These are phyloP conservation scores for Schizochytrium sp. DNA, from an alignment of 108 stramenopile genomes.

Conservation along the genomic window DNA sequence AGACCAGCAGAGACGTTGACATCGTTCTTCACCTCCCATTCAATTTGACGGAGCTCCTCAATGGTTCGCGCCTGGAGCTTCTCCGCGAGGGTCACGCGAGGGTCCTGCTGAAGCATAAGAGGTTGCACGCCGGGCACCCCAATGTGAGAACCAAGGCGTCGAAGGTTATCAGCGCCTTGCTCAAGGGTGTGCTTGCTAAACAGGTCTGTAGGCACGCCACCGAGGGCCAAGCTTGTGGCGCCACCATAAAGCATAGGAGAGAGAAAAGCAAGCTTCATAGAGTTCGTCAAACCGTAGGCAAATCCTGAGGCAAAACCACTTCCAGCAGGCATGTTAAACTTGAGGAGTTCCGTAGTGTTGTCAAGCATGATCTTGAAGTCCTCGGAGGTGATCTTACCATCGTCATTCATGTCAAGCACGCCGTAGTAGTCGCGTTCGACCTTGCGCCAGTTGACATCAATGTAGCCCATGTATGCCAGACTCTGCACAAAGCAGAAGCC, in stretches of 20 bases:
- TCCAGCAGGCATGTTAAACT: slow-evolving; percentile 60
- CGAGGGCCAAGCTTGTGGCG: slow-evolving; percentile 41
- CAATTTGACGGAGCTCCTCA: slow-evolving; percentile 48
- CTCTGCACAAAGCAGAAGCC: slow-evolving; percentile 58
- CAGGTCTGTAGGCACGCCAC: slow-evolving; percentile 40
- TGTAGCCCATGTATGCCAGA: slow-evolving; percentile 60
- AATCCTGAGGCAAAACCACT: slow-evolving; percentile 55
- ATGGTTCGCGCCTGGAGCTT: slow-evolving; percentile 38
- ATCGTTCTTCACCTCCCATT: slow-evolving; percentile 45
- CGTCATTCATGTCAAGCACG: slow-evolving; percentile 15
- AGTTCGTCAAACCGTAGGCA: slow-evolving; percentile 49
- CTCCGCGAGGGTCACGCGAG: background rate
- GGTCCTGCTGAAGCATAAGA: background rate
- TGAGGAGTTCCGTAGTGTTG: slow-evolving; percentile 35
- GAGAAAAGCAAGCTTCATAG: slow-evolving; percentile 20
- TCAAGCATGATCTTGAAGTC: slow-evolving; percentile 1
- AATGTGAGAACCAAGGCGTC: background rate
- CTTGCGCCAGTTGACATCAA: slow-evolving; percentile 60
- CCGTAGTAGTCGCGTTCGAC: slow-evolving; percentile 44
- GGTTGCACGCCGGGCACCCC: background rate
- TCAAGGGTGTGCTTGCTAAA: slow-evolving; percentile 15
- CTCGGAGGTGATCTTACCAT: slow-evolving; percentile 46
- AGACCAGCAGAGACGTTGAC: slow-evolving; percentile 13
- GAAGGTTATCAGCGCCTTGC: slow-evolving; percentile 15
- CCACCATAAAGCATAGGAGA: slow-evolving; percentile 46